A percentile compares a stretch with the other conserved stretches of the same genome.
phyloP scores from a whole-genome alignment of 306 rosid genomes.

The Casuarina cunninghamiana region DNA sequence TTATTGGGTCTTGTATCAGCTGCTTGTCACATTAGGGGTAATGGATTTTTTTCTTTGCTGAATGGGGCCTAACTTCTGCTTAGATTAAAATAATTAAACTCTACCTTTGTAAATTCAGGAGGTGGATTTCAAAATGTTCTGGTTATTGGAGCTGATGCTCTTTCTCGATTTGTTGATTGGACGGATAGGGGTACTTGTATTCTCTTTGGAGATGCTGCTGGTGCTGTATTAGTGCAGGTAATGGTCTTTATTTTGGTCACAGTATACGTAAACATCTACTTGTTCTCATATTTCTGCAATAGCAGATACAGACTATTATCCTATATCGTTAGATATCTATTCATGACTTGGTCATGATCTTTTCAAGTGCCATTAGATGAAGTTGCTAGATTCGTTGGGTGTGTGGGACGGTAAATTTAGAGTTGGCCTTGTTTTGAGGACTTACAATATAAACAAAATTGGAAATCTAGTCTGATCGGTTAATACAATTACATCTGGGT shows the following conservation, averaged over 20 bases:
- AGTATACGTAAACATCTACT: neutral
- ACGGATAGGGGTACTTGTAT: slow-evolving; percentile 92
- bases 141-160: slow-evolving; percentile 92
- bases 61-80: slow-evolving; percentile 8
- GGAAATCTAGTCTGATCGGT: neutral
- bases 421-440: neutral
- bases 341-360: neutral
- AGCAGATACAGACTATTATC: slow-evolving; percentile 4
- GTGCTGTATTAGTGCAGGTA: slow-evolving; percentile 95
- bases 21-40: slow-evolving; percentile 96
- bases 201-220: slow-evolving; percentile 98
- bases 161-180: slow-evolving; percentile 96
- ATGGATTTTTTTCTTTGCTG: slow-evolving; percentile 31
- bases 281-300: neutral
- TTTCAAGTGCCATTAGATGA: no score
- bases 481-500: neutral
- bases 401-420: neutral
- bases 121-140: slow-evolving; percentile 89
- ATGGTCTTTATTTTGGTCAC: slow-evolving; percentile 19
- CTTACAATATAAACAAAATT: neutral
- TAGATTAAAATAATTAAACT: slow-evolving; percentile 19
- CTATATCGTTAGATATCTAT: neutral
- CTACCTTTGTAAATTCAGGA: slow-evolving; percentile 52
- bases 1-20: slow-evolving; percentile 88
- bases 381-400: neutral